Conservation (phyloP, 768 basidiomycete genomes). For the Mycena kentingensis region DNA sequence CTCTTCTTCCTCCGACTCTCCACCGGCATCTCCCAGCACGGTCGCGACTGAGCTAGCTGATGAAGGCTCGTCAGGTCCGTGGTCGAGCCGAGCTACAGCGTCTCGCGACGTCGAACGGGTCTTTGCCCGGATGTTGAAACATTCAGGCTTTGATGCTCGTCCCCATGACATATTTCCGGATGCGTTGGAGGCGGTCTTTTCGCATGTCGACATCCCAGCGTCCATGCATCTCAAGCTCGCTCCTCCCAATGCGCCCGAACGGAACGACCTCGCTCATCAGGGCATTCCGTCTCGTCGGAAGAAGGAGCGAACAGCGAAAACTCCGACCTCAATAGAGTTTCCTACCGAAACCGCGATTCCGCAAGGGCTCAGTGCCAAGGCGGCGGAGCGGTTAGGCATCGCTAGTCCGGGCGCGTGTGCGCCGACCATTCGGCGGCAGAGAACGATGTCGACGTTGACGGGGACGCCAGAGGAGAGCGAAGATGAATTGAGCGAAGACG, state of each 20-base stretch:
- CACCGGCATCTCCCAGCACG: slow-evolving; percentile 20
- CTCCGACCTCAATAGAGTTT: neutral
- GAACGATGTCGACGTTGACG: slow-evolving; percentile 3
- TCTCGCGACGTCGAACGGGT: slow-evolving; percentile 36
- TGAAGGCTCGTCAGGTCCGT: slow-evolving; percentile 3
- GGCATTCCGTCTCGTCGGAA: neutral
- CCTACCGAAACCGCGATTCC: slow-evolving; percentile 13
- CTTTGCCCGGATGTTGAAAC: slow-evolving; percentile 44
- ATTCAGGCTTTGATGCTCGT: slow-evolving; percentile 37
- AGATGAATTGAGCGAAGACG: slow-evolving; percentile 3
- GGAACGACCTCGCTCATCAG: neutral
- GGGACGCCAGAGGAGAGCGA: slow-evolving; percentile 20
- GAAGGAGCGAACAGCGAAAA: neutral
- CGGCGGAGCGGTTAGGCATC: slow-evolving; percentile 21
- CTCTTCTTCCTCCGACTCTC: slow-evolving; percentile 10
- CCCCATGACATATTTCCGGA: slow-evolving; percentile 34
- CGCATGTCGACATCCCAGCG: neutral
- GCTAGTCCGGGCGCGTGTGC: slow-evolving; percentile 1
- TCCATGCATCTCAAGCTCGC: slow-evolving; percentile 21
- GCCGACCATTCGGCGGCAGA: slow-evolving; percentile 1
- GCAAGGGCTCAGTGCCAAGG: slow-evolving; percentile 20
- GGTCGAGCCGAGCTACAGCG: slow-evolving; percentile 7
- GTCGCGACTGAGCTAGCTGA: neutral
- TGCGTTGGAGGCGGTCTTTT: slow-evolving; percentile 24
- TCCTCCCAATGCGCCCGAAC: slow-evolving; percentile 11